phyloP scores from a whole-genome alignment of 495 filamentous ascomycete genomes.

The Aspergillus diversus region DNA sequence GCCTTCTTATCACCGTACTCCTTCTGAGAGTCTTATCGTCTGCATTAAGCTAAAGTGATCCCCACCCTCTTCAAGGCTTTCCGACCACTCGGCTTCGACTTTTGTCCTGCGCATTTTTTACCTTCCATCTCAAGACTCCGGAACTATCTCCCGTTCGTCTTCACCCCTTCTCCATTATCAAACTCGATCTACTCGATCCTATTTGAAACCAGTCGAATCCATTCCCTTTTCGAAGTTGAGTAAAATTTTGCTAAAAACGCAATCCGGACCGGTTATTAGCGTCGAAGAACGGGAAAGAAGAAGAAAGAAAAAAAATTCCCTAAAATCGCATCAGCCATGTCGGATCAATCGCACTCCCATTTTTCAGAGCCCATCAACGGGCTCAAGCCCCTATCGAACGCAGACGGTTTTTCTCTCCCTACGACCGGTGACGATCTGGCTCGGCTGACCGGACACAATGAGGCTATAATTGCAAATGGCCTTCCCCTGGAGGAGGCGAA shows the following conservation, averaged over 20 bases:
- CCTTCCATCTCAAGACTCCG: slow-evolving; percentile 8
- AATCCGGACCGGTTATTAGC: not conserved
- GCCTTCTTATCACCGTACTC: not conserved
- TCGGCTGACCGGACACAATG: slow-evolving; percentile 38
- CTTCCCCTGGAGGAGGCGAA: slow-evolving; percentile 35
- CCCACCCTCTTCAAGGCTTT: slow-evolving; percentile 15
- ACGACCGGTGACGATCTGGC: slow-evolving; percentile 39
- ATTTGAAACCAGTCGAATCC: no score
- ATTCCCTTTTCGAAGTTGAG: no score
- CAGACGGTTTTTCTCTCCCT: slow-evolving; percentile 35
- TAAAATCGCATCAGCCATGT: slow-evolving; percentile 19
- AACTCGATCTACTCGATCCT: no score
- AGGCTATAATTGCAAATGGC: slow-evolving; percentile 38
- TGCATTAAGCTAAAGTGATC: slow-evolving; percentile 21
- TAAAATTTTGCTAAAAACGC: not conserved
- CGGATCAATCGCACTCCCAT: slow-evolving; percentile 18
- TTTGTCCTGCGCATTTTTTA: slow-evolving; percentile 8
- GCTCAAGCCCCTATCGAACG: slow-evolving; percentile 41
- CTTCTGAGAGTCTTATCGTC: slow-evolving; percentile 14
- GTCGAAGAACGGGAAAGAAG: not conserved
- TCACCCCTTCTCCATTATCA: not conserved
- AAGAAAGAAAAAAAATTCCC: not conserved
- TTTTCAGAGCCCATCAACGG: slow-evolving; percentile 29
- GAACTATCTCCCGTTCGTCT: not conserved
- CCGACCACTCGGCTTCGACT: slow-evolving; percentile 15